Evolutionary conservation across 225 moss, liverwort and hornwort species (phyloP), one percentile per base, ranked within the genome.

Genomic region (Sphagnum tenellum): DNA sequence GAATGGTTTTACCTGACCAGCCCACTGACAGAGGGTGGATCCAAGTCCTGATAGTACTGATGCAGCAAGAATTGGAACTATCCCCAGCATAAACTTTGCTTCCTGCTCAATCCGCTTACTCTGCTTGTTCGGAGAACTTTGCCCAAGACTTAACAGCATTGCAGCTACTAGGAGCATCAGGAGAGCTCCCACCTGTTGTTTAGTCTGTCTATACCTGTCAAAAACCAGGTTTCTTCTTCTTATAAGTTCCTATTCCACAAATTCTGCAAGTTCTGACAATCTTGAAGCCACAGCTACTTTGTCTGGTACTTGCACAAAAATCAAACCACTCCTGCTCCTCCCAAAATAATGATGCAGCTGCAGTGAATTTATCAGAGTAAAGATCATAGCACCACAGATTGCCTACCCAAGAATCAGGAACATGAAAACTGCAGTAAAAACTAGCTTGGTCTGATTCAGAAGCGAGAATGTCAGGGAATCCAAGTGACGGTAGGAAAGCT

Each of bases 21-120:
- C 90, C 98, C 93, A 93, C 71, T 98, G 93, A 78, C 98, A 98
- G 10, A 98, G 89, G 50, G 98, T 88, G 52, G 98, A 93, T 44
- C 93, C 98, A 63, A 98, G 79, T 51, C 98, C 98, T 4, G 98
- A 93, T 50, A 98, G 89, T 56, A 93, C 66, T 13, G 96, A 98
- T 72, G 96, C 96, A 67, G 77, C 64, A 45, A 98, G 69, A 56
- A 98, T 83, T 10, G 93, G 93, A 57, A 98, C 76, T 55, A 98
- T 85, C n/a, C 96, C 96, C 64, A 90, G 66, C 70, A 90, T 60
- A 69, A 92, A 70, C 3, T 76, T 82, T 59, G 81, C 81, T 65
- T 92, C 88, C 66, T 67, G 70, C 56, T 72, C 68, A 5, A 77
- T 67, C 57, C 64, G 73, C 71, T 76, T 66, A 66, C 70, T 70